These are phyloP conservation scores for Salicornia ramosissima DNA, from an alignment of 148 eudicot genomes.

Conservation along the genomic window DNA sequence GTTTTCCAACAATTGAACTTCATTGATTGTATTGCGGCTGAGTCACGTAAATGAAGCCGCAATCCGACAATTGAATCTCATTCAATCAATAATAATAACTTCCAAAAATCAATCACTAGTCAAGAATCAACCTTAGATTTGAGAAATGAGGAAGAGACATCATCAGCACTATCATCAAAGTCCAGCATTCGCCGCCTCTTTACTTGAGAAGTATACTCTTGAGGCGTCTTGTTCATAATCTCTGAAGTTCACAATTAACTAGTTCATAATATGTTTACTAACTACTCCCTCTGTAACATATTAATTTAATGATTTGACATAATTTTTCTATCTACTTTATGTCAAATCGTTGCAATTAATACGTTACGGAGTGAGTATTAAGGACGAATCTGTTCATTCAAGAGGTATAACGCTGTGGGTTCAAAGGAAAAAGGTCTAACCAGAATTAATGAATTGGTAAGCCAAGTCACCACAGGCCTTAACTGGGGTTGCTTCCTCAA, in stretches of 20 bases:
- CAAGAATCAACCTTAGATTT: conserved; percentile 58
- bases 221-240: conserved; percentile 38
- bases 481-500: conserved; percentile 64
- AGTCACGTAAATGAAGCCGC: not conserved
- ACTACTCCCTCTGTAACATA: no score
- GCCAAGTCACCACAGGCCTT: conserved; percentile 73
- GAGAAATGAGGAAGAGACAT: conserved; percentile 43
- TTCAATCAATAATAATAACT: not conserved
- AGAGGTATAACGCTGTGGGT: not conserved
- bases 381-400: not conserved
- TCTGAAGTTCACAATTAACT: conserved; percentile 33
- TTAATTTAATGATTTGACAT: no score
- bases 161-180: conserved; percentile 51
- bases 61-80: not conserved
- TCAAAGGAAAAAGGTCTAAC: conserved; percentile 26
- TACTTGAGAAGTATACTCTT: conserved; percentile 45
- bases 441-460: conserved; percentile 32
- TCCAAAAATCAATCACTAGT: not conserved
- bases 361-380: no score
- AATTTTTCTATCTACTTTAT: no score
- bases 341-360: no score
- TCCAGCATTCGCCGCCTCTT: conserved; percentile 84
- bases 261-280: not conserved
- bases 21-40: not conserved
- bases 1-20: no score